Percentiles rank a stretch among this genome's conserved stretches.
Evolutionary conservation across 352 stramenopile genomes (phyloP).

Genomic region (Pythium sp.): DNA sequence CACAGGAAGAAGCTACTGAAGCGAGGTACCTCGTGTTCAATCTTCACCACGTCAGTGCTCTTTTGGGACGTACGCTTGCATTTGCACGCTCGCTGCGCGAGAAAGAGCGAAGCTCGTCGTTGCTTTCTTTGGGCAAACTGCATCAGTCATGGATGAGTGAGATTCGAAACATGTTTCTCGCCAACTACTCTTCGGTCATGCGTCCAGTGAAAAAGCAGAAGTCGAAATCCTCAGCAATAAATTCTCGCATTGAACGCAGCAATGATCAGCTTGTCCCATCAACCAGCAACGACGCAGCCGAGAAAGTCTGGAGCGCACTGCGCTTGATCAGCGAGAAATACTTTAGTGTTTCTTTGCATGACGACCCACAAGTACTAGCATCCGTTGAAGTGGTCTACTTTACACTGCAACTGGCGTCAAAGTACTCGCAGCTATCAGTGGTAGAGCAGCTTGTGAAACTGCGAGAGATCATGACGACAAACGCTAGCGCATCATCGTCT

Average conservation of each 20-base stretch:
- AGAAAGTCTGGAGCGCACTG: constrained; percentile 30
- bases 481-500: constrained; percentile 21
- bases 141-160: constrained; percentile 66
- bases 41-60: constrained; percentile 39
- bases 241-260: not conserved
- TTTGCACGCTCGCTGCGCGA: constrained; percentile 22
- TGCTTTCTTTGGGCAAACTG: constrained; percentile 51
- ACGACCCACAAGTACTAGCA: constrained; percentile 21
- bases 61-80: constrained; percentile 37
- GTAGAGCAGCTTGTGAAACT: constrained; percentile 10
- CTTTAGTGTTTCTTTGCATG: constrained; percentile 52
- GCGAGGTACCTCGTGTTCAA: constrained; percentile 36
- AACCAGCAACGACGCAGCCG: constrained; percentile 15
- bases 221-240: not conserved
- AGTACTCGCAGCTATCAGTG: constrained; percentile 13
- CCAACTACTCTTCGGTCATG: constrained; percentile 15
- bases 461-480: constrained; percentile 23
- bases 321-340: constrained; percentile 58
- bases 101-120: constrained; percentile 18
- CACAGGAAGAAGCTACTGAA: not conserved
- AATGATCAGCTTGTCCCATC: not conserved
- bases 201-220: constrained; percentile 2
- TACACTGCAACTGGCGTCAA: constrained; percentile 28
- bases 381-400: constrained; percentile 44
- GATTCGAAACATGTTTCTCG: constrained; percentile 42